Evolutionary conservation across 805 yeast species (phyloP).

Genomic region (Ogataea nakhonphanomensis): DNA sequence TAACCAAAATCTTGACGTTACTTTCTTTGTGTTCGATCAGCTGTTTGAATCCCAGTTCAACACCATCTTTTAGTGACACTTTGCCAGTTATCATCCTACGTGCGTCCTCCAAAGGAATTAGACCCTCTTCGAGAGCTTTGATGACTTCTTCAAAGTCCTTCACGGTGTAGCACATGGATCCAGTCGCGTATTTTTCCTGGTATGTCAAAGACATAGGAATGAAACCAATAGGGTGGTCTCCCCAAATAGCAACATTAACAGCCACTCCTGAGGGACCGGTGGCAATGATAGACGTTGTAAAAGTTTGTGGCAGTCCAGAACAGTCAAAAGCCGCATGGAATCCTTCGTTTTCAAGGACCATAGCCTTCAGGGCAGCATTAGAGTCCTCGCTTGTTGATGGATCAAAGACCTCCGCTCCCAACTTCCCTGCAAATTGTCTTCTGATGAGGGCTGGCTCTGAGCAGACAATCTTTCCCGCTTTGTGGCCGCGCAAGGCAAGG

Average conservation of each 20-base stretch:
- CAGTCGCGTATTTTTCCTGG: conserved; percentile 41
- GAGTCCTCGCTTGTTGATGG: conserved; percentile 31
- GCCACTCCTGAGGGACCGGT: conserved; percentile 42
- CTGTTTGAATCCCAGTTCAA: conserved; percentile 41
- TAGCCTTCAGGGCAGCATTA: conserved; percentile 31
- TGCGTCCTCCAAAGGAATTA: conserved; percentile 35
- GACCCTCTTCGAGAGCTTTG: conserved; percentile 37
- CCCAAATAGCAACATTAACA: conserved; percentile 49
- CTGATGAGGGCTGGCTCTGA: conserved; percentile 61
- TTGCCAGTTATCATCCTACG: conserved; percentile 38
- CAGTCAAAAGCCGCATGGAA: conserved; percentile 53
- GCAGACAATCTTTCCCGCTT: conserved; percentile 49
- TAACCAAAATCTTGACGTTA: conserved; percentile 43
- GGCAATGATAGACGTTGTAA: conserved; percentile 38
- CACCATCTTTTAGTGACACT: conserved; percentile 38
- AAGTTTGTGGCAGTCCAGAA: conserved; percentile 49
- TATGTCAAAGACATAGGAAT: conserved; percentile 45
- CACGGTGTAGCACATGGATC: conserved; percentile 44
- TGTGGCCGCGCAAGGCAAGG: conserved; percentile 50
- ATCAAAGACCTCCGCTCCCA: conserved; percentile 42
- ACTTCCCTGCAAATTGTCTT: conserved; percentile 51
- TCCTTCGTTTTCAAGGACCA: conserved; percentile 42
- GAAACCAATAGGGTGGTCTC: conserved; percentile 41
- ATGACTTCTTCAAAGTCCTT: conserved; percentile 43
- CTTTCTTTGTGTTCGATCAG: conserved; percentile 41